Base-by-base conservation (phyloP, 1,284 basidiomycete species). In the Trametes pubescens region DNA sequence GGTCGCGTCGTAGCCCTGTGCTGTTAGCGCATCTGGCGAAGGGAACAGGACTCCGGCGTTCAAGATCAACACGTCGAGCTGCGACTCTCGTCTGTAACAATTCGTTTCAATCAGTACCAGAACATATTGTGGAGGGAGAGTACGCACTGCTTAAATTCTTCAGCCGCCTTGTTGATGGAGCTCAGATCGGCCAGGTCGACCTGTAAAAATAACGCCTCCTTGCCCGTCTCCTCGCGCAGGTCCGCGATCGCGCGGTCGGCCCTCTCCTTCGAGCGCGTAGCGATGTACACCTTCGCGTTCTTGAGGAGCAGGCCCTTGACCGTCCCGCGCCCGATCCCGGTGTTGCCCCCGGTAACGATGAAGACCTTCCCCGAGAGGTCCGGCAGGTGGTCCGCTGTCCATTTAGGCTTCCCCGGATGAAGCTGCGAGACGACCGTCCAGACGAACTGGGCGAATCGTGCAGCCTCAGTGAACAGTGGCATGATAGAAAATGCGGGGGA, bases 1-100 rank as follows among this genome's bases (percentile, higher is more conserved):
- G 68, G 88, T 86, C 4, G 88, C 71, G 51, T 89, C 85, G 69
- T 85, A 86, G 2, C 84, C 85, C 62, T 90, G 82, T 22, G 75
- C 74, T 1, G 87, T 87, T 38, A 81, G 65, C 57, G 75, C 62
- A 7, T 82, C 79, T 4, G 79, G 65, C 0, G 84, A 81, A 6
- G 79, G 76, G 0, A 74, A 69, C 84, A 89, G 87, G 10, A 91
- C 80, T 7, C 88, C 89, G 2, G 76, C 85, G 51, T 75, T 77
- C 54, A 75, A 72, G 67, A 75, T 73, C 1, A 79, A 69, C 32
- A 79, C 66, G 52, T 82, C 75, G 3, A 81, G 65, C 44, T 73
- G 71, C 0, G 56, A 64, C 70, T 81, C 80, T 58, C 77, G 76
- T 43, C 76, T 79, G 44, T 9, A 16, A 8, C 21, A 26, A 18